A percentile compares a stretch with the other conserved stretches of the same genome.
Evolutionary conservation across 1,284 basidiomycete species (phyloP).

Genomic region (Moesziomyces sp.): DNA sequence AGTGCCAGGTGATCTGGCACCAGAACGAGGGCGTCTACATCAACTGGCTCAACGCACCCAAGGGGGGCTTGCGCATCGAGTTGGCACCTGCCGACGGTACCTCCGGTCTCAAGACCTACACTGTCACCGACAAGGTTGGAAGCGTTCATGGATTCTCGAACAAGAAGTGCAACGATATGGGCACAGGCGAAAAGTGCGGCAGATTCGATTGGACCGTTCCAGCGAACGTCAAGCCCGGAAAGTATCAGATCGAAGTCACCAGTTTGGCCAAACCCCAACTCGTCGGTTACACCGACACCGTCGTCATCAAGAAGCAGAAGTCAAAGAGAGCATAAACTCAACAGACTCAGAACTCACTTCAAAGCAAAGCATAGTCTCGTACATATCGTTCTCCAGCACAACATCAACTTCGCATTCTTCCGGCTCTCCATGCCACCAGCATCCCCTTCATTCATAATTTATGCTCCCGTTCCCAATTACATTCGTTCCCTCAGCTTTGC

Average conservation of each 20-base stretch:
- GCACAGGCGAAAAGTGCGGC: constrained; percentile 34
- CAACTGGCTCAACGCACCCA: constrained; percentile 46
- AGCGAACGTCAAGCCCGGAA: constrained; percentile 13
- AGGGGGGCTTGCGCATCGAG: constrained; percentile 33
- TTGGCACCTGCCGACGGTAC: constrained; percentile 41
- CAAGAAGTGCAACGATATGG: constrained; percentile 28
- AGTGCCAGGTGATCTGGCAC: constrained; percentile 39
- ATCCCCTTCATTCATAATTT: no score
- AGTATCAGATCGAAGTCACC: constrained; percentile 35
- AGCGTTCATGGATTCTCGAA: constrained; percentile 17
- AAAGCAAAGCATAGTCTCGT: no score
- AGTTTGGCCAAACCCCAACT: constrained; percentile 15
- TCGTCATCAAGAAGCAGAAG: constrained; percentile 27
- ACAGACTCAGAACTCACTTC: neutral
- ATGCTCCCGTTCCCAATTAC: no score
- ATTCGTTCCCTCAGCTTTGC: no score
- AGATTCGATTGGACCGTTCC: constrained; percentile 33
- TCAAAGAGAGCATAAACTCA: constrained; percentile 15
- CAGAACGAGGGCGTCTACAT: constrained; percentile 18
- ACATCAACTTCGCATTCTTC: neutral
- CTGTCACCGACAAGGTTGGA: constrained; percentile 36
- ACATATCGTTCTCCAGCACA: neutral
- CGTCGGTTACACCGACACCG: constrained; percentile 49
- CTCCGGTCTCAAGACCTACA: constrained; percentile 26
- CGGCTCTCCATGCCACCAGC: neutral